Evolutionary conservation across 1,139 yeast genomes (phyloP).

Genomic region (Debaryomyces udenii): DNA sequence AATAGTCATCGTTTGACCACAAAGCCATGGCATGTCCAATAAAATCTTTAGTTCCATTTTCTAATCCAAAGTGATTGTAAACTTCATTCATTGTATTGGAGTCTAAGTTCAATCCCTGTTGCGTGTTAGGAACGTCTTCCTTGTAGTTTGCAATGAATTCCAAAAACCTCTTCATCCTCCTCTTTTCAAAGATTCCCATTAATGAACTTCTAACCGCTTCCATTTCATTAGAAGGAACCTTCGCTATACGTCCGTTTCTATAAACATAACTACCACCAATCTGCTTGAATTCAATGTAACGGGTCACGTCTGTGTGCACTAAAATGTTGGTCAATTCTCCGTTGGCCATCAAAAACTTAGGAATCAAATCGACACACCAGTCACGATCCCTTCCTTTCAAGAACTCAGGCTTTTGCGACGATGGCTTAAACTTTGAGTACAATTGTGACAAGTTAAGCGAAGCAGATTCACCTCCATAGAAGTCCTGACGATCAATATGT

Average conservation of each 20-base stretch:
- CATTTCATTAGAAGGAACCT: slow-evolving; percentile 89
- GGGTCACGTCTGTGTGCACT: slow-evolving; percentile 92
- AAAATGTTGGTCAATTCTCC: slow-evolving; percentile 96
- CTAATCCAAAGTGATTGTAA: slow-evolving; percentile 86
- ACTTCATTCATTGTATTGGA: slow-evolving; percentile 90
- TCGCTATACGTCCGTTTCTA: slow-evolving; percentile 87
- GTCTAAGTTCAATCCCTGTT: slow-evolving; percentile 85
- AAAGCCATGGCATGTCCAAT: slow-evolving; percentile 99
- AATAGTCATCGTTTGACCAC: slow-evolving; percentile 90
- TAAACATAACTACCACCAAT: slow-evolving; percentile 94
- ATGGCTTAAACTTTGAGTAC: slow-evolving; percentile 71
- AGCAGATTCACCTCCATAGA: slow-evolving; percentile 87
- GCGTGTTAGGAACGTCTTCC: slow-evolving; percentile 79
- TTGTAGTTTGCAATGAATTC: slow-evolving; percentile 84
- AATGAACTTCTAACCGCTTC: slow-evolving; percentile 91
- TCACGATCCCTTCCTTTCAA: slow-evolving; percentile 90
- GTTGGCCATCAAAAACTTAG: slow-evolving; percentile 96
- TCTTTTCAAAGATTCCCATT: slow-evolving; percentile 95
- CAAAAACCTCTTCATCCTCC: slow-evolving; percentile 89
- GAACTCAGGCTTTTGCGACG: slow-evolving; percentile 66
- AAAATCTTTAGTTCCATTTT: slow-evolving; percentile 91
- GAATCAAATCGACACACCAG: slow-evolving; percentile 97
- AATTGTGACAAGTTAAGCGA: slow-evolving; percentile 65
- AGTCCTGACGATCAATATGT: slow-evolving; percentile 95
- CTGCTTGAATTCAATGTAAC: slow-evolving; percentile 95